Evolutionary conservation across 805 yeast genomes (phyloP), one percentile per base, ranked within the genome.

Genomic region (Candida khao-thaluensis): DNA sequence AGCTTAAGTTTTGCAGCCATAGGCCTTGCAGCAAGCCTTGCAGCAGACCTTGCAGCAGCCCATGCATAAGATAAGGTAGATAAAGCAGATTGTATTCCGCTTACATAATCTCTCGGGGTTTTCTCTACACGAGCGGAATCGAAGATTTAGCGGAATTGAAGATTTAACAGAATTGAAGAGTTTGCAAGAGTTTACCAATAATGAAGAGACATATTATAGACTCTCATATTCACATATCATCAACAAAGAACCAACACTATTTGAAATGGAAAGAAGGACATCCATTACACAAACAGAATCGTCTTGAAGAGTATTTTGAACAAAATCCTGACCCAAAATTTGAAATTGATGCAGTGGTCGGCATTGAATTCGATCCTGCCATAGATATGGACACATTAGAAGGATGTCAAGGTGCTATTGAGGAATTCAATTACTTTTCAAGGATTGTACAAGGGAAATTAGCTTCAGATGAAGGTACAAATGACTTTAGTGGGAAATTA

Each of bases 221-320:
- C 42, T 43, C 69, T 7, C 73, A 67, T 44, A 58, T 66, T 20
- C 73, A 67, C 37, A 38, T 67, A n/a, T 63, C 50, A 48, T 43
- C 62, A n/a, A 38, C 38, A 11, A 16, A 31, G 8, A 55, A 60
- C 35, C 44, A 51, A n/a, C 29, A 41, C 1, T 42, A 49, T 25
- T 45, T 63, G 31, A 53, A 62, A 12, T 67, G 71, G 69, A 47
- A 60, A 11, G 44, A 41, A 4, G 62, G 53, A 21, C 47, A 48
- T 24, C 53, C 57, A 6, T 49, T 67, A 12, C 17, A 51, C 21
- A 40, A 48, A 12, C 41, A 56, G 16, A 54, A 53, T 35, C 41
- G 59, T 18, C 41, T 57, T 15, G 56, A 51, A 3, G 60, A 60
- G 32, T 67, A 67, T 41, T 7, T 27, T 6, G 40, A 42, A 21